Percentiles rank a stretch among this genome's conserved stretches.
Evolutionary conservation across 2,329 filamentous ascomycete genomes (phyloP).

Genomic region (Chalaropsis thielavioides): DNA sequence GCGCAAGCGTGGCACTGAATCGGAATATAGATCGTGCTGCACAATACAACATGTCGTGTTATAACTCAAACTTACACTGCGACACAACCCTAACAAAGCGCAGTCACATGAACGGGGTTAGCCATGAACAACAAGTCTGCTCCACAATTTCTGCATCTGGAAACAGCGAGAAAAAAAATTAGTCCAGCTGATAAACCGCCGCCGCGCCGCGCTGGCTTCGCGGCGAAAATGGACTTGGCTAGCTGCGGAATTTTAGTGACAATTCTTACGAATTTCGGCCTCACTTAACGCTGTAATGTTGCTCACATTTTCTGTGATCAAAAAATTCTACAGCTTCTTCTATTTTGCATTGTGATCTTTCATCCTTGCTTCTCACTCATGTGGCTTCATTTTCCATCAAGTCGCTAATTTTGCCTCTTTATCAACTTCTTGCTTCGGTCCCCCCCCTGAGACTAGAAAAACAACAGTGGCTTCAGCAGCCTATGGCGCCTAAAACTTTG

Average conservation of each 20-base stretch:
- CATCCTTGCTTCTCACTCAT: neutral
- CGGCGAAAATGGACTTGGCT: neutral
- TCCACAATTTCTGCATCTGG: neutral
- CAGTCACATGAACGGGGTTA: neutral
- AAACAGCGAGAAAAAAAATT: neutral
- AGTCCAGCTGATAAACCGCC: neutral
- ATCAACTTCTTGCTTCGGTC: neutral
- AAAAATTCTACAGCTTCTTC: neutral
- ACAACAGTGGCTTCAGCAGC: neutral
- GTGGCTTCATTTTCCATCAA: neutral
- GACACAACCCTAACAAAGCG: neutral
- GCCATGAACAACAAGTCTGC: neutral
- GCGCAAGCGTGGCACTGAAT: no score
- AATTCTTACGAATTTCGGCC: neutral
- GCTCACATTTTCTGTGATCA: neutral
- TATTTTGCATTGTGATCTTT: neutral
- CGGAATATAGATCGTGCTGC: neutral
- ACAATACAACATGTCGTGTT: no score
- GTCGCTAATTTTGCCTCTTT: neutral
- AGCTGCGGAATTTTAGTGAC: neutral
- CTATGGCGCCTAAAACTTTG: neutral
- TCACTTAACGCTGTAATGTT: neutral
- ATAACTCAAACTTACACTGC: neutral
- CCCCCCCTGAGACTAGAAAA: neutral
- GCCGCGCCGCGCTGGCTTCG: neutral